Evolutionary conservation across 768 basidiomycete genomes (phyloP), one percentile per base, ranked within the genome.

Genomic region (Serendipita vermifera): DNA sequence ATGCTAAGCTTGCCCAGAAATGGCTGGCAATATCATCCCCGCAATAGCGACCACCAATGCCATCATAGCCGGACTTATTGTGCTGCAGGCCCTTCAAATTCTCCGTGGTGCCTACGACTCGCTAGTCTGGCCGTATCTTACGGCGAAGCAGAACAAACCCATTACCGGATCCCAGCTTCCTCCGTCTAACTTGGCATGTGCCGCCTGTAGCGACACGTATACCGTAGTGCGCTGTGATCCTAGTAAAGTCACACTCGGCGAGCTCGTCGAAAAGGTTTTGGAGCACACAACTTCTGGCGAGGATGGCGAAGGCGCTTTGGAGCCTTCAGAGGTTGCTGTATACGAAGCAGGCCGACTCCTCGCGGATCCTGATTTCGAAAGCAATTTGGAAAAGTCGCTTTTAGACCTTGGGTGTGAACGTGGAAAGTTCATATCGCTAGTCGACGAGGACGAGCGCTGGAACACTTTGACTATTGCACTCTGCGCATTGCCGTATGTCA

Each of bases 21-120:
- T 97, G 89, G 96, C 96, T 0, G 96, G 96, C 7, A 99, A 99
- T 69, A 98, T 99, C 64, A 99, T 98, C 60, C 96, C 96, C 4
- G 96, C 96, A 1, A 98, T 99, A 63, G 96, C 96, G 3, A 99
- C 96, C 3, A 99, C 96, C 22, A 99, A 99, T 67, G 96, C 96
- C 7, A 88, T 99, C 68, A 82, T 98, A 61, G 86, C 96, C 0
- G 96, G 94, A 0, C 73, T 94, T 35, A 91, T 98, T 65, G 92
- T 98, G 22, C 76, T 97, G 40, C 93, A 97, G 67, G 87, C 92
- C 0, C 71, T 97, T 20, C 85, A 91, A 57, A 74, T 96, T 38
- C 74, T 98, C 33, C 82, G 80, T 20, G 33, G 78, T 76, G 62
- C 78, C 75, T 11, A 79, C 83, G 64, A 32, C n/a, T 33, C 51